phyloP scores from a whole-genome alignment of 1,284 basidiomycete genomes.

The Heterobasidion irregulare region DNA sequence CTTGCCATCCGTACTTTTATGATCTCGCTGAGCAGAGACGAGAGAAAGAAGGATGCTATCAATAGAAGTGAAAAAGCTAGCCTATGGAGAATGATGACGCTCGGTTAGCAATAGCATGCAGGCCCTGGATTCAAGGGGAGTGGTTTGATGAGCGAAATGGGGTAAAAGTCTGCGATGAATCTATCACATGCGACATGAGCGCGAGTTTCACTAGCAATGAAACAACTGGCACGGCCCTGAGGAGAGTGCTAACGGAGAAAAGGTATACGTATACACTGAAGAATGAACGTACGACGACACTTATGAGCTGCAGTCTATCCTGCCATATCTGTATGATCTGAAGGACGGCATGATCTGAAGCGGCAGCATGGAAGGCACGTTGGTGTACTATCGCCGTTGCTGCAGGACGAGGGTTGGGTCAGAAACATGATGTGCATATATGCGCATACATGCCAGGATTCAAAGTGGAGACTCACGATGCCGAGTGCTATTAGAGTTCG shows the following conservation, averaged over 20 bases:
- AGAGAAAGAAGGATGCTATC: conserved; percentile 25
- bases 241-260: neutral
- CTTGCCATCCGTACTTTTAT: conserved; percentile 13
- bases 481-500: neutral
- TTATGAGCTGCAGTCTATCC: conserved; percentile 22
- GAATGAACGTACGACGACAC: conserved; percentile 17
- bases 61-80: conserved; percentile 29
- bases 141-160: neutral
- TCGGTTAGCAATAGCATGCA: neutral
- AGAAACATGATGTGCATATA: neutral
- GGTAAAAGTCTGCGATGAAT: neutral
- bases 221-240: neutral
- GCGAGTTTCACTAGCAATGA: neutral
- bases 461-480: neutral
- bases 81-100: conserved; percentile 14
- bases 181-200: neutral
- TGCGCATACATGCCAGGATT: too few relatives aligned
- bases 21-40: conserved; percentile 13
- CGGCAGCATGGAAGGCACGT: neutral
- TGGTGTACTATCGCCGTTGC: neutral
- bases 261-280: neutral
- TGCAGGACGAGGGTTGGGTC: neutral
- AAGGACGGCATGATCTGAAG: neutral
- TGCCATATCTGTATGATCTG: conserved; percentile 22
- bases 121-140: neutral